Evolutionary conservation across 1,139 yeast species (phyloP).

Genomic region (Arxiozyma bovina): DNA sequence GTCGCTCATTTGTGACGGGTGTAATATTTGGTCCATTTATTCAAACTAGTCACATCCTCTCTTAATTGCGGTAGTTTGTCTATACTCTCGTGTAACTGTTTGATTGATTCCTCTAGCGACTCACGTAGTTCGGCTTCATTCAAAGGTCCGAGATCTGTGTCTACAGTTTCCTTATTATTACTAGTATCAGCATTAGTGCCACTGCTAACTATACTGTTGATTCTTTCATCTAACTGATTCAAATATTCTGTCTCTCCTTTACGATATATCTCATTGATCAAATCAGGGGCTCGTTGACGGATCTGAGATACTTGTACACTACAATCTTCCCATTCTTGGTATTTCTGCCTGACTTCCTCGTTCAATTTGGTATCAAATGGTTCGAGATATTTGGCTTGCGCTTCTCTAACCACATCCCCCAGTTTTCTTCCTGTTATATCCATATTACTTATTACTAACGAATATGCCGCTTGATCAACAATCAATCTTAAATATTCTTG

Average conservation of each 20-base stretch:
- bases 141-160: constrained; percentile 9
- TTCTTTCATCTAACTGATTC: constrained; percentile 16
- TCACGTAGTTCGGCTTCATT: not conserved
- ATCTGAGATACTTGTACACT: constrained; percentile 45
- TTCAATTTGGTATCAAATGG: constrained; percentile 57
- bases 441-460: constrained; percentile 39
- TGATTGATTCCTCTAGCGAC: constrained; percentile 14
- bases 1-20: not conserved
- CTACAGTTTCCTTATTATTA: constrained; percentile 9
- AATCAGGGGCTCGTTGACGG: constrained; percentile 45
- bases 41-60: not conserved
- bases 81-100: constrained; percentile 16
- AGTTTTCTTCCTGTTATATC: constrained; percentile 12
- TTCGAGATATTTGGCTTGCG: constrained; percentile 37
- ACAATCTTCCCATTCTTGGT: constrained; percentile 49
- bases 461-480: constrained; percentile 43
- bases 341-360: constrained; percentile 42
- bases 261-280: constrained; percentile 26
- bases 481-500: constrained; percentile 41
- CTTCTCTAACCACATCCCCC: constrained; percentile 14
- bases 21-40: not conserved
- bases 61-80: constrained; percentile 11
- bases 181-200: not conserved
- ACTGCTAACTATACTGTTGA: not conserved
- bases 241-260: constrained; percentile 21